Evolutionary conservation across 495 filamentous ascomycete species (phyloP).

Genomic region (Annulohypoxylon maeteangense): DNA sequence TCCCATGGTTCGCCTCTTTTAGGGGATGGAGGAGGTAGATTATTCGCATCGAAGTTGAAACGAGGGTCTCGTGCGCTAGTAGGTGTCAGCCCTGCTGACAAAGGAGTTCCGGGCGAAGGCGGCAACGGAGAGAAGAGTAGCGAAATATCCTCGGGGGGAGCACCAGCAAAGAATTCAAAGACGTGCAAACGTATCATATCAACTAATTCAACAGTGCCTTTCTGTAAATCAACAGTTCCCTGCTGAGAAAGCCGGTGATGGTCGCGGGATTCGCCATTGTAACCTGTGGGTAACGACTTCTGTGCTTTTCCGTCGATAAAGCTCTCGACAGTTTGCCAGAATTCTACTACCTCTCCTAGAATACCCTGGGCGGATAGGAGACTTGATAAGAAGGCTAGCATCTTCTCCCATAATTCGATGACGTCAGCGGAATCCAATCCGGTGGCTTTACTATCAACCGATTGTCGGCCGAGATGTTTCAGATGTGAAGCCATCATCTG

Average conservation of each 20-base stretch:
- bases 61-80: conserved; percentile 68
- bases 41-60: conserved; percentile 81
- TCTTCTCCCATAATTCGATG: conserved; percentile 89
- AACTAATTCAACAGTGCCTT: conserved; percentile 81
- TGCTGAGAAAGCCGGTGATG: conserved; percentile 84
- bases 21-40: conserved; percentile 79
- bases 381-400: conserved; percentile 75
- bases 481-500: conserved; percentile 77
- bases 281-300: conserved; percentile 79
- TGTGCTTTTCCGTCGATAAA: conserved; percentile 92
- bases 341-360: conserved; percentile 88
- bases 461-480: conserved; percentile 72
- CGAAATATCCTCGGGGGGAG: conserved; percentile 89
- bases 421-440: conserved; percentile 78
- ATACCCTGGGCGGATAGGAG: conserved; percentile 80
- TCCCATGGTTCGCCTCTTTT: conserved; percentile 85
- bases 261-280: conserved; percentile 82
- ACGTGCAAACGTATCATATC: conserved; percentile 82
- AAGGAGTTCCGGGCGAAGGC: conserved; percentile 74
- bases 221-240: conserved; percentile 76
- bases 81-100: conserved; percentile 59
- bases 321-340: conserved; percentile 90
- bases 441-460: conserved; percentile 62
- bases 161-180: conserved; percentile 84
- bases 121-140: conserved; percentile 82